Evolutionary conservation across 2,329 filamentous ascomycete genomes (phyloP).

Genomic region (Cadophora luteo-olivacea): DNA sequence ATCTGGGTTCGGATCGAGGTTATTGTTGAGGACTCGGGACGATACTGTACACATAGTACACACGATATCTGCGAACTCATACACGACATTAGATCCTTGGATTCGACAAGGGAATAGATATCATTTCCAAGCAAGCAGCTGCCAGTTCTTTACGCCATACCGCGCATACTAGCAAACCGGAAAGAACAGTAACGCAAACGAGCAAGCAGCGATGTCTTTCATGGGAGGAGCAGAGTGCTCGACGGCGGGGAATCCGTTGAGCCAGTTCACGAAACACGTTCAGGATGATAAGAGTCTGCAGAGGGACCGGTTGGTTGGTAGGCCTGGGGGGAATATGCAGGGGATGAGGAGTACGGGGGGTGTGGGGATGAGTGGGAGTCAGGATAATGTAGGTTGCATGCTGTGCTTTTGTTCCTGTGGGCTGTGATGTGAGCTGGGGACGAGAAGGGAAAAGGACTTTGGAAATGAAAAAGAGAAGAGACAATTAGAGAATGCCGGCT

Average conservation of each 20-base stretch:
- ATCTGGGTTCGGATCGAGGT: neutral
- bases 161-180: neutral
- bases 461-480: neutral
- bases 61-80: neutral
- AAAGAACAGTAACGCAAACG: neutral
- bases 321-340: constrained; percentile 73
- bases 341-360: constrained; percentile 75
- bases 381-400: constrained; percentile 67
- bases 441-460: neutral
- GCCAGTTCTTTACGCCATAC: neutral
- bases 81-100: neutral
- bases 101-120: neutral
- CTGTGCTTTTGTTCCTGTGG: neutral
- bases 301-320: constrained; percentile 83
- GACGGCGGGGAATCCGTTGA: constrained; percentile 92
- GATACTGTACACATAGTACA: neutral
- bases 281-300: constrained; percentile 96
- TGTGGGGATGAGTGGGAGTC: constrained; percentile 54
- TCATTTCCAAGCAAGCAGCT: neutral
- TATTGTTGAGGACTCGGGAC: neutral
- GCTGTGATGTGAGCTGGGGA: neutral
- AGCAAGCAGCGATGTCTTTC: constrained; percentile 76
- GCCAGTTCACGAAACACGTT: constrained; percentile 96
- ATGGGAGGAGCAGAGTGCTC: constrained; percentile 96
- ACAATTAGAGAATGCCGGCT: constrained; percentile 16